Percentiles rank a stretch among this genome's conserved stretches.
These are phyloP conservation scores for Eurotiales sp. DNA, from an alignment of 2,329 filamentous ascomycete species.

Conservation along the genomic window DNA sequence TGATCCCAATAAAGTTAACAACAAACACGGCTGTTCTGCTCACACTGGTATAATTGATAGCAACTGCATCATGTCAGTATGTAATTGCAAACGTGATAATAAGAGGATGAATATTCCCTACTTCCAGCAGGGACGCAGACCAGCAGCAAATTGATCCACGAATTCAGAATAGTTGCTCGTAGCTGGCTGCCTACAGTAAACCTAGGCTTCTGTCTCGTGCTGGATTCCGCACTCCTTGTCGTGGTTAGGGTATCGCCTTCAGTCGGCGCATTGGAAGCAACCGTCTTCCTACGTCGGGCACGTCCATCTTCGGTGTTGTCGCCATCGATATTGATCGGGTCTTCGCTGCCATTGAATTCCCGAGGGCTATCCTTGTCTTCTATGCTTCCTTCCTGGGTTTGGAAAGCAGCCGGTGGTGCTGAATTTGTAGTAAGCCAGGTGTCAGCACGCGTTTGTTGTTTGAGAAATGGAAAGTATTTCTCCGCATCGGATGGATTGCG, in stretches of 20 bases:
- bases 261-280: conserved; percentile 22
- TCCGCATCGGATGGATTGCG: conserved; percentile 20
- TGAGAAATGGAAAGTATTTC: conserved; percentile 24
- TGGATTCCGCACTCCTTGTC: conserved; percentile 14
- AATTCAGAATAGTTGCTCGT: conserved; percentile 70
- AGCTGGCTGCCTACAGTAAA: conserved; percentile 40
- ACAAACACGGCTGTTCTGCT: conserved; percentile 68
- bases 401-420: neutral
- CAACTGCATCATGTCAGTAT: no score
- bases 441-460: conserved; percentile 18
- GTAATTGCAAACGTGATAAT: no score
- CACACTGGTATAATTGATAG: conserved; percentile 61
- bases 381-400: neutral
- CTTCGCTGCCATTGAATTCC: conserved; percentile 21
- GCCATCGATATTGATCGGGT: conserved; percentile 18
- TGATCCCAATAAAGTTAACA: conserved; percentile 90
- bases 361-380: conserved; percentile 3
- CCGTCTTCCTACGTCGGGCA: conserved; percentile 10
- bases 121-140: conserved; percentile 73
- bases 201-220: conserved; percentile 24
- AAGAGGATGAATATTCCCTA: conserved; percentile 18
- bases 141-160: conserved; percentile 82
- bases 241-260: conserved; percentile 1
- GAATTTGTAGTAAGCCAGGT: conserved; percentile 15
- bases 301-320: conserved; percentile 16